Conservation (phyloP, 257 asterid species). For the Fraxinus pennsylvanica region DNA sequence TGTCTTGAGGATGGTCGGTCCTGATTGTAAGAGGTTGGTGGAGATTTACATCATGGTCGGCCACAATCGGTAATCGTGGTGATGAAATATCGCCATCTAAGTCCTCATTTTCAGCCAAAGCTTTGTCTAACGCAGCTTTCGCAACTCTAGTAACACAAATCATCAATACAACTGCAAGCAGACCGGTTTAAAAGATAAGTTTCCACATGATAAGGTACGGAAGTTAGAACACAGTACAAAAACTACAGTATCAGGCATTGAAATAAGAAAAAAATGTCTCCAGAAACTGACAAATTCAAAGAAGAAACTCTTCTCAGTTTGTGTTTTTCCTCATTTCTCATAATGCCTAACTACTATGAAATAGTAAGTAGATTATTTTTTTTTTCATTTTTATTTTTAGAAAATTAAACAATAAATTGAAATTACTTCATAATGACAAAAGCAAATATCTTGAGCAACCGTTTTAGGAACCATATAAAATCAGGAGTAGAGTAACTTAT, state of each 20-base stretch:
- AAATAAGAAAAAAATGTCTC: not conserved
- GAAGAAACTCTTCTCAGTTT: not conserved
- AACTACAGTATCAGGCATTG: not conserved
- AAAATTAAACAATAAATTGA: not conserved
- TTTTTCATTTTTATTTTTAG: too few species aligned
- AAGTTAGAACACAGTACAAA: too few species aligned
- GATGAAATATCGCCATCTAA: conserved; percentile 38
- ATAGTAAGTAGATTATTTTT: not conserved
- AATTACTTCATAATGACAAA: not conserved
- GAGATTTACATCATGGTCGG: conserved; percentile 44
- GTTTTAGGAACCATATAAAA: not conserved
- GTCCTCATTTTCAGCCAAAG: conserved; percentile 74
- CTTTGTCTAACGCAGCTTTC: conserved; percentile 72
- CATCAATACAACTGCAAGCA: conserved; percentile 58
- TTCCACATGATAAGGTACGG: not conserved
- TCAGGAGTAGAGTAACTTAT: not conserved
- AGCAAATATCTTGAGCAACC: not conserved
- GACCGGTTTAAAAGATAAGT: conserved; percentile 1
- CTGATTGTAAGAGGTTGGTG: conserved; percentile 70
- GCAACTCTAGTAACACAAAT: conserved; percentile 75
- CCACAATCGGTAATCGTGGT: conserved; percentile 43
- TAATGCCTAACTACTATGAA: not conserved
- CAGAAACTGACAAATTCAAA: not conserved
- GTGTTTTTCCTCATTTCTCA: not conserved
- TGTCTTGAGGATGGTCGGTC: conserved; percentile 58